Base-by-base conservation (phyloP, 2,329 filamentous ascomycete species). In the Colletotrichum caudatum region DNA sequence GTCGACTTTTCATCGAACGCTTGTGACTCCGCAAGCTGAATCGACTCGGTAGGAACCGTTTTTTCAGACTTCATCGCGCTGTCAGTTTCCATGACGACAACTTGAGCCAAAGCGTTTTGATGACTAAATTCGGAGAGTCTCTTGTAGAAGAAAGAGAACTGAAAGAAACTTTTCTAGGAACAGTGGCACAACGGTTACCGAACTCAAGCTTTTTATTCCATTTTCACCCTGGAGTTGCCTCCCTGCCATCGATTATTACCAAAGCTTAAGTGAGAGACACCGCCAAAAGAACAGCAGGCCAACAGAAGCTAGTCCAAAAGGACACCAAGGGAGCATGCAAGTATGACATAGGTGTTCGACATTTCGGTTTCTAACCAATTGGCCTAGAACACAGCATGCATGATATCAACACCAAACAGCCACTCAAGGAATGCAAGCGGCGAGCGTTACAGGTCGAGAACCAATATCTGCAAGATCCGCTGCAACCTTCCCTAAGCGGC, bases 1-100 rank as follows among this genome's bases (percentile, higher is more conserved):
- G 84, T 71, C 11, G 68, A 57, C n/a, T 29, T 35, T 18, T 29
- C 35, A 23, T 71, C 68, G 18, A 60, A 71, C 85, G 46, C 29
- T 37, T 70, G 66, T 37, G 66, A 64, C 33, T 72, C 66, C 1
- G 56, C 66, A 44, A 70, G 8, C 26, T 70, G 59, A 41, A 72
- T 39, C 5, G 70, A 72, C 57, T 65, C 60, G 41, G 70, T 41
- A 2, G 16, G 61, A n/a, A 46, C 41, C 23, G 61, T 35, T 35
- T 72, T 69, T 65, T 70, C 70, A 26, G 68, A 68, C 53, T 51
- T 63, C 9, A 20, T 9, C 16, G 26, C 51, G 18, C 20, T 46
- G 9, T 56, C 18, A 33, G 48, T 14, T 46, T 70, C 67, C 67
- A 68, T 71, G 12, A 5, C 26, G 64, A 29, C 2, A 44, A 5